Percentiles rank a stretch among this genome's conserved stretches.
Conservation (phyloP, 2,329 filamentous ascomycete species). For the Calonectria crousiana region DNA sequence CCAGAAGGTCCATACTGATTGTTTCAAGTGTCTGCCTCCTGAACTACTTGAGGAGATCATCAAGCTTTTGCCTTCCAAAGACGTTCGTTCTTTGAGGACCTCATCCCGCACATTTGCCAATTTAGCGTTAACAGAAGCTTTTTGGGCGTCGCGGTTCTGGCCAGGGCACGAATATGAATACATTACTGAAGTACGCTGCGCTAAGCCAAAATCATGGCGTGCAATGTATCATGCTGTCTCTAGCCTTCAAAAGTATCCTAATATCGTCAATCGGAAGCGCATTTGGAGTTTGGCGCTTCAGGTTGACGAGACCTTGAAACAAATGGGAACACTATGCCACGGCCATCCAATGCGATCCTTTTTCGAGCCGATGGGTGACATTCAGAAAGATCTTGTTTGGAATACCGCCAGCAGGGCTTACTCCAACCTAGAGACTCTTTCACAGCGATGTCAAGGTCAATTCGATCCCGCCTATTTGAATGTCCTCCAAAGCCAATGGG, state of each 20-base stretch:
- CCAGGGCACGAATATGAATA: constrained; percentile 18
- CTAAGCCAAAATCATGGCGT: constrained; percentile 18
- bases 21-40: background rate
- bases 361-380: background rate
- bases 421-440: background rate
- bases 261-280: constrained; percentile 11
- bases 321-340: background rate
- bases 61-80: background rate
- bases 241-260: background rate
- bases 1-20: background rate
- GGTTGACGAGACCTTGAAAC: background rate
- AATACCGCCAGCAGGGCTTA: constrained; percentile 7
- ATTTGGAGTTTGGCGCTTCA: constrained; percentile 11
- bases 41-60: constrained; percentile 23
- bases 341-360: background rate
- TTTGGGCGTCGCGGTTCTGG: constrained; percentile 26
- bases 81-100: constrained; percentile 6
- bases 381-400: background rate
- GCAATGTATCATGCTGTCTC: constrained; percentile 3
- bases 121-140: constrained; percentile 10
- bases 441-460: background rate
- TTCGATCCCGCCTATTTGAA: background rate
- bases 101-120: constrained; percentile 11
- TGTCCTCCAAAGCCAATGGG: background rate
- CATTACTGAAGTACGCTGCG: background rate